Evolutionary conservation across 2,329 filamentous ascomycete species (phyloP).

Genomic region (Colletotrichum spaethianum): DNA sequence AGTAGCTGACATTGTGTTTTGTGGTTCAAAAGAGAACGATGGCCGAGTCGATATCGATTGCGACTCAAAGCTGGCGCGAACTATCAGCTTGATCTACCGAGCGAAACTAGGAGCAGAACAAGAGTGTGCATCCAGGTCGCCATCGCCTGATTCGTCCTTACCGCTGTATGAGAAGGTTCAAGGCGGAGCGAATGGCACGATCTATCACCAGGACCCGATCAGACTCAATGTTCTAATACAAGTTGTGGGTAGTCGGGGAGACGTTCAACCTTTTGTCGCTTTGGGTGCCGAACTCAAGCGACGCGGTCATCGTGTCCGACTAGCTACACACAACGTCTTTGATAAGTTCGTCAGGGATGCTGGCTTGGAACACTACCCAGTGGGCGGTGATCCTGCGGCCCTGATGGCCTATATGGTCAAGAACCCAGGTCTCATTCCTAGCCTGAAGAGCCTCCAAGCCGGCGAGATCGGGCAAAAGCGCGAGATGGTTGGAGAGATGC

Average conservation of each 20-base stretch:
- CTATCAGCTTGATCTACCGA: conserved; percentile 22
- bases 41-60: conserved; percentile 31
- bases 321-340: conserved; percentile 66
- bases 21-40: conserved; percentile 3
- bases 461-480: conserved; percentile 47
- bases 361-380: conserved; percentile 64
- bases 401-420: conserved; percentile 50
- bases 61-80: conserved; percentile 22
- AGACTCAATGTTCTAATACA: conserved; percentile 67
- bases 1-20: not conserved
- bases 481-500: conserved; percentile 44
- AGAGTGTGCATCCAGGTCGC: not conserved
- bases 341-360: conserved; percentile 60
- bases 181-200: not conserved
- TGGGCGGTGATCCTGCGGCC: conserved; percentile 64
- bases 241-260: conserved; percentile 66
- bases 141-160: not conserved
- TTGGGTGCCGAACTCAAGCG: conserved; percentile 62
- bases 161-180: not conserved
- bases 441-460: conserved; percentile 43
- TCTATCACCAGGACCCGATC: conserved; percentile 48
- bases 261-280: conserved; percentile 70
- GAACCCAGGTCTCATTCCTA: conserved; percentile 47
- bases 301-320: conserved; percentile 63
- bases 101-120: not conserved